phyloP scores from a whole-genome alignment of 257 asterid species.

The Prunella vulgaris region DNA sequence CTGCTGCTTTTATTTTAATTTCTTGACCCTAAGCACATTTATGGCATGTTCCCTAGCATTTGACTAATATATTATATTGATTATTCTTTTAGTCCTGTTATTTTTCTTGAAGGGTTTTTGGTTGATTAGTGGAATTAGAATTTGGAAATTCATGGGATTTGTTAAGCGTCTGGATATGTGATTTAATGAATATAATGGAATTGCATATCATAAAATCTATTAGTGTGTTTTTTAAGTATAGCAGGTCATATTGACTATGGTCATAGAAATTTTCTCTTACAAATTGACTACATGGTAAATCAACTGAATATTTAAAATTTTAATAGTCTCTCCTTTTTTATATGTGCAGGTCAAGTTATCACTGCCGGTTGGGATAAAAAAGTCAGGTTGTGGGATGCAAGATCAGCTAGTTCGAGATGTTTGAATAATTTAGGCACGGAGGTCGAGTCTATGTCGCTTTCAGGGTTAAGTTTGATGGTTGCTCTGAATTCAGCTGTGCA shows the following conservation, averaged over 20 bases:
- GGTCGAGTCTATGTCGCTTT: constrained; percentile 71
- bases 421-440: constrained; percentile 40
- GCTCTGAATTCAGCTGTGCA: constrained; percentile 60
- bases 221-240: background rate
- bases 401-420: constrained; percentile 42
- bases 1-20: background rate
- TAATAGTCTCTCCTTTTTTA: background rate
- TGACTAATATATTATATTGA: background rate
- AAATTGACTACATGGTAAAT: background rate
- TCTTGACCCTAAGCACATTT: background rate
- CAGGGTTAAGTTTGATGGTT: constrained; percentile 57
- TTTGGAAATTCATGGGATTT: background rate
- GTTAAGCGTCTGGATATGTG: background rate
- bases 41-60: background rate
- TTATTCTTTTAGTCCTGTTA: background rate
- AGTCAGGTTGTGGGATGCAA: constrained; percentile 79
- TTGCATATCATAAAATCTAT: background rate
- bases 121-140: constrained; percentile 7
- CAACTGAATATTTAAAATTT: background rate
- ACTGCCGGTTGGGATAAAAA: constrained; percentile 79
- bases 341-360: constrained; percentile 54
- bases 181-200: constrained; percentile 1
- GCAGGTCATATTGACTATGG: background rate
- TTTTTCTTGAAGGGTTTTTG: background rate
- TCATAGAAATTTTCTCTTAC: background rate